Evolutionary conservation across 2,329 filamentous ascomycete species (phyloP), one percentile per base, ranked within the genome.

Genomic region (Rhynchosporium secalis): DNA sequence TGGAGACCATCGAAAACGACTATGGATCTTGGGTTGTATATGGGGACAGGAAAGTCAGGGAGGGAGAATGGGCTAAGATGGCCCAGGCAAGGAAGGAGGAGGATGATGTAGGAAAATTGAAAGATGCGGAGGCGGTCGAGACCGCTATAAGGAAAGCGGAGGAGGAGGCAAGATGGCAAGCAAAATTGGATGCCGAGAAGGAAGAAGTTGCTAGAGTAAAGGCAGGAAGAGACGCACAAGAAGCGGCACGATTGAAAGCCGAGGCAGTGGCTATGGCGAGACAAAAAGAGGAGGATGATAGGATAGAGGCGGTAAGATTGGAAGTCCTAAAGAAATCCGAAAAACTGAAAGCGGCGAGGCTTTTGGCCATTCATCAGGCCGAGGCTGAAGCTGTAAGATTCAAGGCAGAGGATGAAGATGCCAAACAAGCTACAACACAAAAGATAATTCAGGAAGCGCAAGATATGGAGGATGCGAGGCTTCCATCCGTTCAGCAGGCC

Each of bases 1-100:
- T 98, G 77, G 95, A 98, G 74, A 76, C 78, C 0, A 79, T 96
- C 4, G 95, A 99, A 74, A 79, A 82, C 10, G 84, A 87, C 36
- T 96, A 94, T 75, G 85, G 86, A 7, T 83, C 87, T 29, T 99
- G 95, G 95, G 86, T 87, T 48, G 87, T 89, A 54, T 83, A 88
- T 54, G 92, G 90, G 38, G 91, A 96, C 72, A 83, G 83, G 63
- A 87, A 84, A 69, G 82, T 93, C n/a, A 80, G 88, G 56, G 86
- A 91, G 68, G 83, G 85, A 28, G 86, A 93, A 68, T 83, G 78
- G 77, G 73, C 74, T 4, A 68, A 67, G 54, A 58, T 68, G 64
- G 63, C 62, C 7, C 68, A 65, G 49, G 46, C 56, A 12, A 59
- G 65, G 65, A 62, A 70, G 66, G 59, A 70, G 65, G 41, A 72